Base-by-base conservation (phyloP, 2,329 filamentous ascomycete species). In the Colletotrichum orchidophilum region DNA sequence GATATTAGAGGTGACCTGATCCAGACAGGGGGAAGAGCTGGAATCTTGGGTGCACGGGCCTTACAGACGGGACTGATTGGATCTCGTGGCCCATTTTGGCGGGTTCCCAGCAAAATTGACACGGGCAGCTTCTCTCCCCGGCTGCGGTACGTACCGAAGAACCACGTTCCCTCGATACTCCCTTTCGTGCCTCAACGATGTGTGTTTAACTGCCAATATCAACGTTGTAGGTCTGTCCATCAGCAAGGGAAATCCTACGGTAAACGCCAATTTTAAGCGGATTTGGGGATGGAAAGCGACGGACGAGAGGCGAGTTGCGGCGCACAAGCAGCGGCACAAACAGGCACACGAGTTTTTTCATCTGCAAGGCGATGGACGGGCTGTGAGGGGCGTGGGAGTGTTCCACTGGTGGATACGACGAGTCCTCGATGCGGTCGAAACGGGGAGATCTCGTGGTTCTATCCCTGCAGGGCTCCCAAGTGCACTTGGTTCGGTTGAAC, bases 371-470 rank as follows among this genome's bases (percentile, higher is more conserved):
- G 53, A 69, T 39, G 64, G 39, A 63, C 58, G 69, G 58, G 53
- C 46, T 59, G 57, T 52, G 50, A 69, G 69, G 63, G 62, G 66
- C 64, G 68, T 71, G 52, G 63, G 54, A 70, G 65, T 72, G 66
- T 70, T 64, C 70, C 66, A 70, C 55, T 62, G 66, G 70, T 70
- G 70, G 69, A 60, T 59, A 53, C 69, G 33, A 63, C 52, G 59
- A 63, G 59, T 71, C 53, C 59, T 63, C 59, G 69, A 71, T 71
- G 64, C 35, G 64, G 69, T 72, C 66, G 73, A 74, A 74, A 74
- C 73, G 73, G 73, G 70, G 67, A 73, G 73, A 74, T 74, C 73
- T 74, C 66, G 69, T 70, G 72, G 73, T 66, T 70, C 68, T 50
- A 72, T 74, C 72, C 72, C 69, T 74, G 73, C 69, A 74, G 72